phyloP scores from a whole-genome alignment of 2,329 filamentous ascomycete genomes.

The Bisporella sp. region DNA sequence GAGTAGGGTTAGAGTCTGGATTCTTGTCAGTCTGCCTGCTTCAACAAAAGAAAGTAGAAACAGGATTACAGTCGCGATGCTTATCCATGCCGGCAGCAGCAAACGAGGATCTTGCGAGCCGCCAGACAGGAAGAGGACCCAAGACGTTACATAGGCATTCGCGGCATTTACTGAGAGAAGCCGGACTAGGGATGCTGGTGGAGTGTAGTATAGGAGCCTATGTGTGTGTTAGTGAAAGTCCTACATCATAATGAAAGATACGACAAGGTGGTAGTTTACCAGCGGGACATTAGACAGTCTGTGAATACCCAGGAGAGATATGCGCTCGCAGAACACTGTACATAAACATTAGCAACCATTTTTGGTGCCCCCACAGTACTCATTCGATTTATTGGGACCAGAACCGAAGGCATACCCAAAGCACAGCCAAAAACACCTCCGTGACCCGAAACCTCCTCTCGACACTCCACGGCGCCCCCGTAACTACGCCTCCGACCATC shows the following conservation, averaged over 20 bases:
- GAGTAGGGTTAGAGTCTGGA: conserved; percentile 62
- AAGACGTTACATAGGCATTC: conserved; percentile 69
- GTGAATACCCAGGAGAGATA: conserved; percentile 80
- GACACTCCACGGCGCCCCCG: conserved; percentile 33
- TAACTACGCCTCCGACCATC: conserved; percentile 30
- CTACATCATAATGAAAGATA: conserved; percentile 59
- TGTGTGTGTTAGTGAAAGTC: conserved; percentile 26
- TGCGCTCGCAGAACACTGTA: conserved; percentile 66
- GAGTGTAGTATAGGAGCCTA: not conserved
- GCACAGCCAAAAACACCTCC: conserved; percentile 64
- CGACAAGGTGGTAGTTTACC: conserved; percentile 40
- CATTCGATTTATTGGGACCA: not conserved
- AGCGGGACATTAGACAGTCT: conserved; percentile 78
- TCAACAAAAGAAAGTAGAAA: not conserved
- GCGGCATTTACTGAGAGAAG: conserved; percentile 68
- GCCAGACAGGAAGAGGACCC: conserved; percentile 62
- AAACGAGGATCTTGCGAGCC: conserved; percentile 64
- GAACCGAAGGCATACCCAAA: conserved; percentile 52
- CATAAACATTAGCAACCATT: not conserved
- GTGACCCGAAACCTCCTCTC: conserved; percentile 50
- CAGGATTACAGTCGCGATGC: conserved; percentile 58
- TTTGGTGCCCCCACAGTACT: conserved; percentile 6
- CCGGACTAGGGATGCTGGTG: conserved; percentile 65
- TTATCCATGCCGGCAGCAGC: conserved; percentile 70
- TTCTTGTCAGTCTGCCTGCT: not conserved